Base-by-base conservation (phyloP, 352 stramenopile genomes). In the Phytophthora cactorum region DNA sequence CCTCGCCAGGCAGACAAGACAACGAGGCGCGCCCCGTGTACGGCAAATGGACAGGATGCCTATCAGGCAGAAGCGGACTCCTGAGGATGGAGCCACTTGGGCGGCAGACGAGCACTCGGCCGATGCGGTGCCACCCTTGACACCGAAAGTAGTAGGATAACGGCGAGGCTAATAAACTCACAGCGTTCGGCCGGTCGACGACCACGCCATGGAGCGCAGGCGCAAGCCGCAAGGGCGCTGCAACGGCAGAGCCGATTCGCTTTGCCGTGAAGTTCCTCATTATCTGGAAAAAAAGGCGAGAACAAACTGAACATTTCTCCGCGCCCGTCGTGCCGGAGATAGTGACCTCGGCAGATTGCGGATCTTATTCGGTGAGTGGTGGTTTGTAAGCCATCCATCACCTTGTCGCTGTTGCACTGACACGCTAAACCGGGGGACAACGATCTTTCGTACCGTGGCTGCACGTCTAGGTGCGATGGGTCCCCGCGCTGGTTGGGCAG, bases 281-380 rank as follows among this genome's bases (percentile, higher is more conserved):
- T 60, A 38, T 55, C 49, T 55, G 49, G 49, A 55, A 59, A 70
- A 70, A 69, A 27, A 28, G 41, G 41, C 60, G 25, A 61, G 31
- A 27, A 15, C 53, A 74, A 70, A 78, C 70, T 78, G 70, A 74
- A 74, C 66, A 54, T 69, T 78, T 75, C 34, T 59, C 68, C 66
- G 17, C 59, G 51, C 50, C 49, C 38, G 27, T 70, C 55, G 34
- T 29, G 27, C 31, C 29, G 47, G 4, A 5, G 52, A 57, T 74
- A 73, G 52, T 50, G 57, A 45, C 65, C 10, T 55, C 6, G 5
- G 2, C 2, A 0, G 8, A 9, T 63, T 58, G 57, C 70, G 34
- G 59, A 77, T 77, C 70, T 77, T 77, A 77, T 77, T 77, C 70
- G 60, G 4, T 1, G 1, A 15, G 45, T 58, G 57, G 4, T 17